These are phyloP conservation scores for Solanum infundibuliforme DNA, from an alignment of 257 asterid genomes.

Conservation along the genomic window DNA sequence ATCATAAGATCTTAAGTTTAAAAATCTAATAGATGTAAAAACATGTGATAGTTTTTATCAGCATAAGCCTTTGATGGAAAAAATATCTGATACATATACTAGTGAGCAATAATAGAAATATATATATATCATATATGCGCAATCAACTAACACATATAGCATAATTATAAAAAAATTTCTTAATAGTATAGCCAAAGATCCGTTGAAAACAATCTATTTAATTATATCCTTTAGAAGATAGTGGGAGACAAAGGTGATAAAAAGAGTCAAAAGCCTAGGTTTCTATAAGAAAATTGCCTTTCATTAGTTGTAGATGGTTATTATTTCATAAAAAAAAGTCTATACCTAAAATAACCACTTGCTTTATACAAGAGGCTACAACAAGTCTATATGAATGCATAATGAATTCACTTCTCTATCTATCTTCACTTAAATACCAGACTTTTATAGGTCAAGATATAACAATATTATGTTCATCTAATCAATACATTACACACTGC, in stretches of 20 bases:
- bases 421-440: background rate
- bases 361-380: background rate
- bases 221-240: background rate
- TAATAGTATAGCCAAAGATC: background rate
- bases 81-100: background rate
- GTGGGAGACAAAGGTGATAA: conserved; percentile 5
- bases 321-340: background rate
- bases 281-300: background rate
- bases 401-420: background rate
- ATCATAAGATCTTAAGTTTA: background rate
- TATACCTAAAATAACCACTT: background rate
- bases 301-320: background rate
- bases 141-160: background rate
- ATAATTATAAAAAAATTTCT: background rate
- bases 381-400: background rate
- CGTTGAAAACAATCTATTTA: background rate
- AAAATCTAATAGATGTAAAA: background rate
- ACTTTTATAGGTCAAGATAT: background rate
- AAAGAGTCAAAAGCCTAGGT: background rate
- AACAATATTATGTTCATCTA: background rate
- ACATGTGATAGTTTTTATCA: background rate
- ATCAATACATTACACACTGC: background rate
- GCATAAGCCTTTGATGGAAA: background rate
- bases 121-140: too few species aligned
- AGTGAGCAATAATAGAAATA: background rate